phyloP scores from a whole-genome alignment of 371 early-diverging fungal species.

The Dichotomocladium elegans region DNA sequence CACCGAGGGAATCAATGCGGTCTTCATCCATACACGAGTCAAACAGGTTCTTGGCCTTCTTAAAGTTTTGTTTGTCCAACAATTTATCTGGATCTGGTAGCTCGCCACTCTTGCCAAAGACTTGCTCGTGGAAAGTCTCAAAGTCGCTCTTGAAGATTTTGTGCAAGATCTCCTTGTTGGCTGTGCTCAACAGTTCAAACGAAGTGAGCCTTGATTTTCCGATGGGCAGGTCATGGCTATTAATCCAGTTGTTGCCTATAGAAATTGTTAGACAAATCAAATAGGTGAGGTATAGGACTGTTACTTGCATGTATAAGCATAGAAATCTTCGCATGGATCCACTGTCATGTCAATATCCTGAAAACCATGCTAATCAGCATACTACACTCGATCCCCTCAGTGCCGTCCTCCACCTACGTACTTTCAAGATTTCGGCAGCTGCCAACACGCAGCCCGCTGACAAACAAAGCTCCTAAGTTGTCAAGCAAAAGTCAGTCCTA shows the following conservation, averaged over 20 bases:
- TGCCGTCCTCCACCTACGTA: too few relatives aligned
- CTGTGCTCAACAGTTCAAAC: constrained; percentile 20
- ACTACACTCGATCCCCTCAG: too few relatives aligned
- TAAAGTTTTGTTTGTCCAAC: constrained; percentile 38
- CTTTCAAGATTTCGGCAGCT: constrained; percentile 50
- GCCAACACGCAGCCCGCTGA: constrained; percentile 58
- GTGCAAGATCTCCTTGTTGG: constrained; percentile 65
- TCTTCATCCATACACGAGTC: constrained; percentile 52
- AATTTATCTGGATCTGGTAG: constrained; percentile 33
- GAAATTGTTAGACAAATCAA: neutral
- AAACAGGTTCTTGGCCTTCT: constrained; percentile 44
- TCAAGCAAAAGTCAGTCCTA: too few relatives aligned
- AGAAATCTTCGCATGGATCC: constrained; percentile 50
- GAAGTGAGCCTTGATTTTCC: constrained; percentile 42
- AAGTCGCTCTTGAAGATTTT: constrained; percentile 37
- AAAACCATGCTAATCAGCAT: too few relatives aligned
- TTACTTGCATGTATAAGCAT: constrained; percentile 50
- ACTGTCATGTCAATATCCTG: constrained; percentile 37
- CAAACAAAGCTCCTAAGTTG: neutral
- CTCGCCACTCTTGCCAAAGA: constrained; percentile 42
- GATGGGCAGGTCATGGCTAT: constrained; percentile 45
- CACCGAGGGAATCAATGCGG: constrained; percentile 23
- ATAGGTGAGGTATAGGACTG: neutral
- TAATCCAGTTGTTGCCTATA: constrained; percentile 49
- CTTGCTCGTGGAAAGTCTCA: constrained; percentile 25